These are phyloP conservation scores for Naganishia vaughanmartiniae DNA, from an alignment of 768 basidiomycete species.

Conservation along the genomic window DNA sequence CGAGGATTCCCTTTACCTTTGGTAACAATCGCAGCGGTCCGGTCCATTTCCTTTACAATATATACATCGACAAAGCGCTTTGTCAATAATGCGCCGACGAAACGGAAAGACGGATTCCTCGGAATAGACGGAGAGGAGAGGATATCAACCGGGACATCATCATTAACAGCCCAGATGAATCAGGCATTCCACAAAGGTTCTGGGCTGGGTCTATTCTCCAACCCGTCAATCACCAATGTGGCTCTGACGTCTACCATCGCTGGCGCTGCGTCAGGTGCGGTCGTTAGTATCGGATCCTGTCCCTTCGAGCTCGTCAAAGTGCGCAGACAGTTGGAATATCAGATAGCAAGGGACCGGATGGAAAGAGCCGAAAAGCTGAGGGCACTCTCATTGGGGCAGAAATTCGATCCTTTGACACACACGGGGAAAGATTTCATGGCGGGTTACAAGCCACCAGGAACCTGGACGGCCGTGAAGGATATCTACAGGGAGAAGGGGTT, in stretches of 20 bases:
- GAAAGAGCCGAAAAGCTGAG: conserved; percentile 2
- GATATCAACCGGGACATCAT: conserved; percentile 8
- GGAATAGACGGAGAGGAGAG: conserved; percentile 16
- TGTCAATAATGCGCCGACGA: conserved; percentile 24
- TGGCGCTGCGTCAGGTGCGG: conserved; percentile 81
- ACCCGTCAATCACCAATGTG: conserved; percentile 54
- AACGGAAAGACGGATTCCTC: background rate
- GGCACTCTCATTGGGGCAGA: conserved; percentile 16
- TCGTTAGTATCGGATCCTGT: conserved; percentile 84
- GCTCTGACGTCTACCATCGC: conserved; percentile 75
- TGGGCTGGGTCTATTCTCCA: background rate
- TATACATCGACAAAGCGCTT: conserved; percentile 47
- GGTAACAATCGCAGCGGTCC: conserved; percentile 92
- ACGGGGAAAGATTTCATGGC: conserved; percentile 25
- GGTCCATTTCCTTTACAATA: conserved; percentile 56
- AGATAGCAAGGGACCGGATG: conserved; percentile 69
- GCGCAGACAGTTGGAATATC: conserved; percentile 84
- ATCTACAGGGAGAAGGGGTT: conserved; percentile 58
- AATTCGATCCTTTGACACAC: conserved; percentile 10
- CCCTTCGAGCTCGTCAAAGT: conserved; percentile 98
- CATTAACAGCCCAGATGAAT: conserved; percentile 1
- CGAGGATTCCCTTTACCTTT: conserved; percentile 66
- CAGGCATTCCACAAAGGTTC: background rate
- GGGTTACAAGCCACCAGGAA: conserved; percentile 67
- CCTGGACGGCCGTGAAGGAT: conserved; percentile 72